Conservation (phyloP, 2,329 filamentous ascomycete species). For the Penicillium oxalicum region DNA sequence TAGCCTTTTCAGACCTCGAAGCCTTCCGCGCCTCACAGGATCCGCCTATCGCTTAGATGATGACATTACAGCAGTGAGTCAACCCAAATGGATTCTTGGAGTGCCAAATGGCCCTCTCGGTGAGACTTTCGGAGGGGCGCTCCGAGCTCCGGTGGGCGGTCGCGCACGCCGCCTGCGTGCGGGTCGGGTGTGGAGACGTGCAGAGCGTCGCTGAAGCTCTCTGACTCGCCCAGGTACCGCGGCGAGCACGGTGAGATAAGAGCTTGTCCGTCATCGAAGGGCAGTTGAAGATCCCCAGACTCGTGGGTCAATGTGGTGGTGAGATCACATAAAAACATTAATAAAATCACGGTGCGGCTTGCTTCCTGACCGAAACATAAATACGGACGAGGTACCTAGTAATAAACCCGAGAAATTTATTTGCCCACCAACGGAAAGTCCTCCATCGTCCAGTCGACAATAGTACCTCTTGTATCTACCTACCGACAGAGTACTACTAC, state of each 20-base stretch:
- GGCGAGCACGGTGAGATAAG: slow-evolving; percentile 10
- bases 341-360: background rate
- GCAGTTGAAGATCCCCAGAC: background rate
- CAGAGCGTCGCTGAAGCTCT: slow-evolving; percentile 8
- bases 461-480: too few species aligned
- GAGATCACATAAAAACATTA: slow-evolving; percentile 3
- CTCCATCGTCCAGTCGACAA: too few species aligned
- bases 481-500: too few species aligned
- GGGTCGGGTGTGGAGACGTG: slow-evolving; percentile 15
- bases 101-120: slow-evolving; percentile 8
- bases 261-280: background rate
- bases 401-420: background rate
- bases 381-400: background rate
- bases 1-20: too few species aligned
- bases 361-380: slow-evolving; percentile 1
- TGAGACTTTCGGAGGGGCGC: slow-evolving; percentile 18
- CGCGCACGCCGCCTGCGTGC: slow-evolving; percentile 7
- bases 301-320: background rate
- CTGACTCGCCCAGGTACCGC: slow-evolving; percentile 10
- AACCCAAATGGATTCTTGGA: too few species aligned
- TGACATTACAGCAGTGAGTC: too few species aligned
- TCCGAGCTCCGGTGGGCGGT: slow-evolving; percentile 20
- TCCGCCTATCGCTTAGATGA: too few species aligned
- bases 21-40: background rate
- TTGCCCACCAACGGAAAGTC: too few species aligned